phyloP scores from a whole-genome alignment of 768 basidiomycete species.

The Porpolomopsis calyptriformis region DNA sequence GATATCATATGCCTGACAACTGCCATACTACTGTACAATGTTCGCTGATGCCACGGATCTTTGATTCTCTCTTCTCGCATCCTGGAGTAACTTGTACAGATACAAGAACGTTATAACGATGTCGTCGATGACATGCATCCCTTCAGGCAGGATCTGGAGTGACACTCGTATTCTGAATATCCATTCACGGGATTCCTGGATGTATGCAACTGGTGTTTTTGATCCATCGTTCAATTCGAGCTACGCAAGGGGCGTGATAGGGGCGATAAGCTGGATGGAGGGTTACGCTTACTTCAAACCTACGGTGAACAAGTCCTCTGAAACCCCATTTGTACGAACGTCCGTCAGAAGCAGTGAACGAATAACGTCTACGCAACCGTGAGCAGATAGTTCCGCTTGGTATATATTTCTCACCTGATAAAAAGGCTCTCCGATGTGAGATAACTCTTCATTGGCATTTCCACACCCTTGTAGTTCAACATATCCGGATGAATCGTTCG shows the following conservation, averaged over 20 bases:
- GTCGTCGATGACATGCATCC: constrained; percentile 21
- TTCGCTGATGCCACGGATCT: no score
- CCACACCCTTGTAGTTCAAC: background rate
- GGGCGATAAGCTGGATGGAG: no score
- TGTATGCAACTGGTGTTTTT: background rate
- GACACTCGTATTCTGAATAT: constrained; percentile 9
- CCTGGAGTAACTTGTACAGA: constrained; percentile 20
- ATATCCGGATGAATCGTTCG: background rate
- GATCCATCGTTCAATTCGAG: background rate
- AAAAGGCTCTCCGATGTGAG: background rate
- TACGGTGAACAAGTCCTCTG: no score
- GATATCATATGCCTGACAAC: no score
- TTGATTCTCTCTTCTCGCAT: no score
- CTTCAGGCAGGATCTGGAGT: constrained; percentile 21
- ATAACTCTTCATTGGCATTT: background rate
- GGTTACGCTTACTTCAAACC: no score
- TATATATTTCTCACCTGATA: background rate
- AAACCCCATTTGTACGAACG: constrained; percentile 18
- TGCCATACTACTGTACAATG: no score
- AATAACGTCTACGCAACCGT: constrained; percentile 14
- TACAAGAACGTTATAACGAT: constrained; percentile 25
- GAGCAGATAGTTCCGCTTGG: background rate
- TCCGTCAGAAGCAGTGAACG: constrained; percentile 17
- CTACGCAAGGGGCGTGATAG: no score
- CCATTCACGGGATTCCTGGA: background rate